Base-by-base conservation (phyloP, 2,329 filamentous ascomycete genomes). In the Phialemoniopsis sp. region DNA sequence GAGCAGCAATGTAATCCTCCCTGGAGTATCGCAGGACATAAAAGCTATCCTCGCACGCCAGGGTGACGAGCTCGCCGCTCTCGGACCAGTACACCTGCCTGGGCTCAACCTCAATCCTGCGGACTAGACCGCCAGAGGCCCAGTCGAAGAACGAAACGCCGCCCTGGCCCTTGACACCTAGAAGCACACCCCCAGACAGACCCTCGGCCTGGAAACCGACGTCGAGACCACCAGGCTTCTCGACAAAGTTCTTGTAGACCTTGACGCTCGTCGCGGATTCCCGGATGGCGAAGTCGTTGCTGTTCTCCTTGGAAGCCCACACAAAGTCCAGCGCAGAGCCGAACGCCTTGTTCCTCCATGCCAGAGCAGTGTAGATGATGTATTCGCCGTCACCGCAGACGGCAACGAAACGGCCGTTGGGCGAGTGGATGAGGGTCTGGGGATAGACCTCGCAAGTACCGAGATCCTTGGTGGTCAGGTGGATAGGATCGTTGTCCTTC, bases 91-190 rank as follows among this genome's bases (percentile, higher is more conserved):
- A 96, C 12, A 98, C 87, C 48, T 74, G 63, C 56, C 70, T 79
- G 4, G 80, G 79, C 56, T 84, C 80, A 29, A 84, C 80, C 64
- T 98, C 93, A 57, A 98, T 97, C 54, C 93, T 81, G 58, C 93
- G 82, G 35, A 97, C 89, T 39, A 98, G 74, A 42, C 81, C 84
- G 42, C 93, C 91, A 29, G 83, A 88, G 44, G 89, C 80, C 93
- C 93, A 98, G 67, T 98, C 93, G 56, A 94, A 97, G 67, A 98
- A 87, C 13, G 89, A 93, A 51, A 98, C 86, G 26, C 91, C 91
- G 37, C 91, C 93, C 59, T 95, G 88, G 8, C 93, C 93, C 62
- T 89, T 95, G 8, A 97, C 90, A 70, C 93, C 93, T 10, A 98
- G 80, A 17, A 98, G 72, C 39, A 95, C 79, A 56, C 93, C 93